Evolutionary conservation across 164 flowering plant species (phyloP).

Genomic region (Dillenia turbinata): DNA sequence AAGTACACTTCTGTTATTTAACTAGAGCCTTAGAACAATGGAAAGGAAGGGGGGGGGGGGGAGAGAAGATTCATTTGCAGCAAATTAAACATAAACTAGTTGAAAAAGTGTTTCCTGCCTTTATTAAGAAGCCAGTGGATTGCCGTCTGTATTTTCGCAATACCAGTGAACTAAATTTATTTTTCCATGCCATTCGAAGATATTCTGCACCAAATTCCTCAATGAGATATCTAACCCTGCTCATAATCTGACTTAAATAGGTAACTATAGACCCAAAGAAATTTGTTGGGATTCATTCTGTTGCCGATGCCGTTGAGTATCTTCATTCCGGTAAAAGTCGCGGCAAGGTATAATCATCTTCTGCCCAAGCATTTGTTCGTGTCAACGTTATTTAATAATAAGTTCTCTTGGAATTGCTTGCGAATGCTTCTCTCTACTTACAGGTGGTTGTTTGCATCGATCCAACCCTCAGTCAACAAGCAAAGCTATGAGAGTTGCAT

Average conservation of each 20-base stretch:
- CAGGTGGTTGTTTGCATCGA: conserved; percentile 96
- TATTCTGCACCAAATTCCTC: conserved; percentile 21
- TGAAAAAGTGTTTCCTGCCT: too few species aligned
- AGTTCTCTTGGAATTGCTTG: neutral
- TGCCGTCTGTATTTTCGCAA: too few species aligned
- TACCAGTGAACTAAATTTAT: too few species aligned
- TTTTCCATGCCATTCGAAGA: neutral
- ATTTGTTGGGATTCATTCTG: conserved; percentile 69
- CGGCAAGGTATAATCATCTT: conserved; percentile 66
- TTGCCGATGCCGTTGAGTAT: conserved; percentile 94
- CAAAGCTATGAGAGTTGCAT: conserved; percentile 46
- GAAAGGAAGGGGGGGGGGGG: too few species aligned
- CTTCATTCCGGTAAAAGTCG: conserved; percentile 96
- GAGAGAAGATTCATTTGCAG: too few species aligned
- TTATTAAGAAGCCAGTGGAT: too few species aligned
- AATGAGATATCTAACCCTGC: neutral
- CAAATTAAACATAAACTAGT: too few species aligned
- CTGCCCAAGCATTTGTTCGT: neutral
- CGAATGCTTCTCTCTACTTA: conserved; percentile 3
- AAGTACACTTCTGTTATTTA: too few species aligned
- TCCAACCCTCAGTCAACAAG: conserved; percentile 48
- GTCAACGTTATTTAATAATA: neutral
- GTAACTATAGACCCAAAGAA: conserved; percentile 71
- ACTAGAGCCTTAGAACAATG: too few species aligned
- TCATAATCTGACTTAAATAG: conserved; percentile 23